These are phyloP conservation scores for Chara braunii DNA, from an alignment of 139 green algal species.

Conservation along the genomic window DNA sequence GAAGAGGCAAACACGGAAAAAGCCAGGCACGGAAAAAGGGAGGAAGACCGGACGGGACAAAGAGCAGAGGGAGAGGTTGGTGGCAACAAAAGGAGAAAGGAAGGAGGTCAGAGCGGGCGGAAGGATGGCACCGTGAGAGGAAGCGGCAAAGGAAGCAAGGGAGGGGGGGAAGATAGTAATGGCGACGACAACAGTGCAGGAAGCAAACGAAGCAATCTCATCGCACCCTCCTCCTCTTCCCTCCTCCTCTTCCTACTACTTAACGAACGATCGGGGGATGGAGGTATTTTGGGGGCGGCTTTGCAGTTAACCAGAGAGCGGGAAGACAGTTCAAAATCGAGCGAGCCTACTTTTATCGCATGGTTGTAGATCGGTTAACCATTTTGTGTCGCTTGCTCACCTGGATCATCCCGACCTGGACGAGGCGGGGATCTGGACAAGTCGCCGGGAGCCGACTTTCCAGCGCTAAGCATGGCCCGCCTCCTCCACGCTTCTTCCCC, in stretches of 20 bases:
- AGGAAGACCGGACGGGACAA: neutral
- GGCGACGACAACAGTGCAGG: neutral
- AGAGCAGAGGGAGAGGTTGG: neutral
- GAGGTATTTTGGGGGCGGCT: neutral
- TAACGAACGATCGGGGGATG: neutral
- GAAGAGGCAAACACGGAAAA: neutral
- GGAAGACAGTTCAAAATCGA: neutral
- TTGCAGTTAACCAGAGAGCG: neutral
- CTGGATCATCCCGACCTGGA: neutral
- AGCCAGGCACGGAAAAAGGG: neutral
- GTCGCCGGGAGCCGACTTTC: neutral
- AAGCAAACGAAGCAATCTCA: neutral
- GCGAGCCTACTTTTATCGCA: neutral
- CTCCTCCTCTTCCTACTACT: neutral
- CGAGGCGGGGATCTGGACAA: neutral
- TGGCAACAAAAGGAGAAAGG: no score
- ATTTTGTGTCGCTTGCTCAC: neutral
- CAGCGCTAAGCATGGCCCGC: slow-evolving; percentile 17
- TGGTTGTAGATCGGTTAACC: neutral
- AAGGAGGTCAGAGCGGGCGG: no score
- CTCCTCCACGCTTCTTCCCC: slow-evolving; percentile 50
- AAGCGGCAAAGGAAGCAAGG: neutral
- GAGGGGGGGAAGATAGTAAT: neutral
- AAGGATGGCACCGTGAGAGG: no score
- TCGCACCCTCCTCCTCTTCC: neutral